Conservation (phyloP, 2,329 filamentous ascomycete species). For the Beauveria brongniartii region DNA sequence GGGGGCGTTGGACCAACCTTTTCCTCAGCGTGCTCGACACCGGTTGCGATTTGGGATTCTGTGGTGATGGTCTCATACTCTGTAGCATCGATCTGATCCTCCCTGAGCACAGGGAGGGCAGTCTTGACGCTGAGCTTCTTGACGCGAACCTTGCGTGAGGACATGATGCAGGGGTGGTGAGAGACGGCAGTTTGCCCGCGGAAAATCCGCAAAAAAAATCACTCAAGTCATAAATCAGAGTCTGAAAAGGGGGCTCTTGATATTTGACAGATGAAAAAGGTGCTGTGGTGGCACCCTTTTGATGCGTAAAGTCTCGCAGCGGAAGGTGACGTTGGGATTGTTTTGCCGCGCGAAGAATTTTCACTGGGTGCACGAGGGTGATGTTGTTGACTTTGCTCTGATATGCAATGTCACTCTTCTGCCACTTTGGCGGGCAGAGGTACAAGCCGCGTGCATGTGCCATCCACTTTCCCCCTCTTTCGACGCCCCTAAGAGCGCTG, state of each 20-base stretch:
- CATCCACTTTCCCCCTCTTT: conserved; percentile 22
- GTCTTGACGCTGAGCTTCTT: conserved; percentile 92
- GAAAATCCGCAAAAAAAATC: conserved; percentile 57
- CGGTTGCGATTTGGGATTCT: conserved; percentile 82
- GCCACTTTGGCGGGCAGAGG: conserved; percentile 14
- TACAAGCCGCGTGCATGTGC: conserved; percentile 23
- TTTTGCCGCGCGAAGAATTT: conserved; percentile 49
- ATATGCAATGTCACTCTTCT: conserved; percentile 16
- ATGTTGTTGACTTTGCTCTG: conserved; percentile 8
- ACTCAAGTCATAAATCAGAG: conserved; percentile 52
- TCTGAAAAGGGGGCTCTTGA: conserved; percentile 46
- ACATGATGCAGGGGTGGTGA: conserved; percentile 42
- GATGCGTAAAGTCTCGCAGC: conserved; percentile 41
- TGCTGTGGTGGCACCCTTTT: conserved; percentile 42
- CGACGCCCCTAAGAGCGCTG: conserved; percentile 16
- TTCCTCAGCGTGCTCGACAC: conserved; percentile 95
- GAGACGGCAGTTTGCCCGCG: conserved; percentile 24
- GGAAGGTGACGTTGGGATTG: conserved; percentile 49
- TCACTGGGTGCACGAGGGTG: conserved; percentile 27
- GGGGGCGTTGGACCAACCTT: conserved; percentile 61
- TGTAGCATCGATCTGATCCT: conserved; percentile 79
- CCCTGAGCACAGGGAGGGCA: conserved; percentile 75
- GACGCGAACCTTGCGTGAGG: conserved; percentile 64
- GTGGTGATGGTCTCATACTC: conserved; percentile 82
- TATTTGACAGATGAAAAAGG: conserved; percentile 41